phyloP scores from a whole-genome alignment of 805 yeast species.

The Cyberlindnera xishuangbannaensis region DNA sequence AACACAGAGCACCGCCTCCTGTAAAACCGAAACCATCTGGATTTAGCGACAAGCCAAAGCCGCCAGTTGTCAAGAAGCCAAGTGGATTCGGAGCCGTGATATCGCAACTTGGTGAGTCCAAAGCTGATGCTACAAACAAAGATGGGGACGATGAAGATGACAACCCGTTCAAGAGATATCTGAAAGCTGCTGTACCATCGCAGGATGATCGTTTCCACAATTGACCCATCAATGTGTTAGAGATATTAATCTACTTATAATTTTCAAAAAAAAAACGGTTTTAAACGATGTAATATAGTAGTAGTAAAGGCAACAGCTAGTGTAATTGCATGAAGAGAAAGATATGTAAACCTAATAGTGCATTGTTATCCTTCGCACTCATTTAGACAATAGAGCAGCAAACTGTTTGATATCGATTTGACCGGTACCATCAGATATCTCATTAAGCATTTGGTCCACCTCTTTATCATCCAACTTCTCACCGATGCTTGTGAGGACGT shows the following conservation, averaged over 20 bases:
- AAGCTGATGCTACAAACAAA: not conserved
- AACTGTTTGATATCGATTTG: slow-evolving; percentile 96
- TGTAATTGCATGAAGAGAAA: too few relatives aligned
- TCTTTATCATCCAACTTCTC: slow-evolving; percentile 95
- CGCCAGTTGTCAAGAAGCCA: slow-evolving; percentile 4
- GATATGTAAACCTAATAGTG: too few relatives aligned
- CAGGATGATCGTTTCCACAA: slow-evolving; percentile 29
- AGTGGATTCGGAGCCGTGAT: slow-evolving; percentile 1
- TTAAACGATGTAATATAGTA: not conserved
- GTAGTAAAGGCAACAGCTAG: not conserved
- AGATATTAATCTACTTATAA: too few relatives aligned
- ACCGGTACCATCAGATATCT: slow-evolving; percentile 94
- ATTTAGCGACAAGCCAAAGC: not conserved
- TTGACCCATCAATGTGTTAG: too few relatives aligned
- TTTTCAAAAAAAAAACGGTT: slow-evolving; percentile 11
- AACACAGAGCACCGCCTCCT: slow-evolving; percentile 10
- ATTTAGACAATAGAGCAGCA: slow-evolving; percentile 83
- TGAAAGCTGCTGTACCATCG: slow-evolving; percentile 33
- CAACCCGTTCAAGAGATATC: slow-evolving; percentile 33
- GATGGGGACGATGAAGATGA: slow-evolving; percentile 2
- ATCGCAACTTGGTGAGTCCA: too few relatives aligned
- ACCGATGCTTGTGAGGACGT: slow-evolving; percentile 95
- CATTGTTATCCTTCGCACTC: not conserved
- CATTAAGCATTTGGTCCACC: slow-evolving; percentile 95
- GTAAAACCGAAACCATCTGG: slow-evolving; percentile 10